Evolutionary conservation across 768 basidiomycete genomes (phyloP), one percentile per base, ranked within the genome.

Genomic region (Trametes cubensis): DNA sequence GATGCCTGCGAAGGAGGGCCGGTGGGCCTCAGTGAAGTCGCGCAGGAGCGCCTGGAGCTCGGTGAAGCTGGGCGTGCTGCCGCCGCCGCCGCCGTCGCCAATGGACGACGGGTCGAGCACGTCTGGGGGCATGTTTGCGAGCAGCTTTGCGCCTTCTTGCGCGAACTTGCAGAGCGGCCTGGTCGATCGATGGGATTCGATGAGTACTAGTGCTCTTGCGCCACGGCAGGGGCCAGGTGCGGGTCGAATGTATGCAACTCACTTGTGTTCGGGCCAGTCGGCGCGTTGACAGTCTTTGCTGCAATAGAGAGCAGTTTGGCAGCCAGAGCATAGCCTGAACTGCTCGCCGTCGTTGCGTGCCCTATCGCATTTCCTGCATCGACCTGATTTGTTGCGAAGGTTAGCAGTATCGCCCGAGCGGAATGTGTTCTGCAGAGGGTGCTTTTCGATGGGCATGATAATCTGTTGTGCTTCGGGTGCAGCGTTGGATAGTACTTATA

Each of bases 241-340:
- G n/a, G n/a, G n/a, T n/a, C n/a, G n/a, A n/a, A n/a, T n/a, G n/a
- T n/a, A n/a, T 28, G 34, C 6, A 6, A 55, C 54, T 6, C 28
- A 55, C 54, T 45, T 55, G 54, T 55, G 54, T 44, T 20, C 25
- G 13, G 42, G 42, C 54, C 54, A 55, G 14, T 40, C 41, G 23
- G 54, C 54, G 25, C 45, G 42, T 39, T 55, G 54, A 28, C 54
- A 55, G 8, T 44, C 25, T 13, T 42, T 26, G 54, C 54, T 30
- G 54, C 54, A 55, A 42, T 55, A 55, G 11, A 55, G 20, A 2
- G 42, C 42, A 8, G 21, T 17, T 8, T 23, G 17, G 42, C 54
- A 55, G 14, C 41, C 54, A 18, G 14, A 26, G n/a, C 54, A 55
- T 45, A 54, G 14, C 5, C 4, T 40, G 53, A 54, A 42, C 3